These are phyloP conservation scores for Rhodofomes roseus DNA, from an alignment of 1,284 basidiomycete species.

Conservation along the genomic window DNA sequence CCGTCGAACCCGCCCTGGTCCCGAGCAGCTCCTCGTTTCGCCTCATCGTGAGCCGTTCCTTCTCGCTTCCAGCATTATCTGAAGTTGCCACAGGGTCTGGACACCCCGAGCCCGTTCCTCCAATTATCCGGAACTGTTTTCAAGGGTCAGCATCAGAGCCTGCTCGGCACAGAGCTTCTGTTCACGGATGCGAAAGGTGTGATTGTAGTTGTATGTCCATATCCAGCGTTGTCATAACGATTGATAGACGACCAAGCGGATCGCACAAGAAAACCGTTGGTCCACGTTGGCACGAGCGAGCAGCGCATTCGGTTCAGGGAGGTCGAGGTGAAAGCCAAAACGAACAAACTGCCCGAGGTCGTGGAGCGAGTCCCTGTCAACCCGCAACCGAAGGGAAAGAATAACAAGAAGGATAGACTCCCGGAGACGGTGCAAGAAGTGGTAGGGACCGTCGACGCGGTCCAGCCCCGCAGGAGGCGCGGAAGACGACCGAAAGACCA, in stretches of 20 bases:
- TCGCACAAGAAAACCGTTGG: constrained; percentile 42
- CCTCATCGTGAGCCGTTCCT: constrained; percentile 56
- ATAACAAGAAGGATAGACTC: constrained; percentile 2
- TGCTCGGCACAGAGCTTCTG: constrained; percentile 70
- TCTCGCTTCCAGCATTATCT: not conserved
- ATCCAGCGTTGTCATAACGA: not conserved
- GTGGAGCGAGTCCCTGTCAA: not conserved
- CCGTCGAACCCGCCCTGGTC: constrained; percentile 68
- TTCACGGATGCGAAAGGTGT: constrained; percentile 63
- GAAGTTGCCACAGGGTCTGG: constrained; percentile 54
- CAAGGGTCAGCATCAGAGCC: constrained; percentile 58
- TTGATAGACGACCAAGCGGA: constrained; percentile 27
- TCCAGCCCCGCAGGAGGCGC: not conserved
- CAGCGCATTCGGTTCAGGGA: constrained; percentile 63
- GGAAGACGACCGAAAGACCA: constrained; percentile 4
- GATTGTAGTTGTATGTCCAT: not conserved
- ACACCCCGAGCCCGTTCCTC: constrained; percentile 69
- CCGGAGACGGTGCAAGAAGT: constrained; percentile 6
- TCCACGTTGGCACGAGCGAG: constrained; percentile 53
- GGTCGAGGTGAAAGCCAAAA: constrained; percentile 49
- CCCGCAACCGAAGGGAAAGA: constrained; percentile 4
- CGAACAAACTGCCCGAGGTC: not conserved
- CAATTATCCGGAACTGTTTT: constrained; percentile 72
- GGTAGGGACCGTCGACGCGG: not conserved
- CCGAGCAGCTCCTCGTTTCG: constrained; percentile 64